Evolutionary conservation across 345 rosid genomes (phyloP).

Genomic region (Dipteronia dyeriana): DNA sequence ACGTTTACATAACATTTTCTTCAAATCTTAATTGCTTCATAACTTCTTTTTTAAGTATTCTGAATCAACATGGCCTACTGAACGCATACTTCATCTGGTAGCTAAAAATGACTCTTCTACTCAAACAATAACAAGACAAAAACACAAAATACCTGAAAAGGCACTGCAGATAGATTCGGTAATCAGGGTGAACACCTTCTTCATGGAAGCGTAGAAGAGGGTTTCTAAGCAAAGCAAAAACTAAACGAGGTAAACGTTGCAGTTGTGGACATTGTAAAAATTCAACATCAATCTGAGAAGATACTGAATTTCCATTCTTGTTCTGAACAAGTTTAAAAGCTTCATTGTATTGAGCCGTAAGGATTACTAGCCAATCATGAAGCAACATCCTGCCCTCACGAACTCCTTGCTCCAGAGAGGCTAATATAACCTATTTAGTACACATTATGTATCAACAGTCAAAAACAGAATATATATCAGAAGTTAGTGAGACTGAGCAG

Average conservation of each 20-base stretch:
- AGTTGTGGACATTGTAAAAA: constrained; percentile 94
- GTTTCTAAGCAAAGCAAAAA: constrained; percentile 91
- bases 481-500: background rate
- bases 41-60: background rate
- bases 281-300: constrained; percentile 74
- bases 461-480: background rate
- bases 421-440: constrained; percentile 66
- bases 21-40: background rate
- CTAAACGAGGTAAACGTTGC: constrained; percentile 80
- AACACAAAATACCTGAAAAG: constrained; percentile 78
- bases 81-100: background rate
- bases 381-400: constrained; percentile 92
- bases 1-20: background rate
- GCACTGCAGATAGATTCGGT: constrained; percentile 88
- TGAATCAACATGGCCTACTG: background rate
- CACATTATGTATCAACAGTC: constrained; percentile 1
- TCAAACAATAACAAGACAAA: background rate
- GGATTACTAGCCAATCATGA: constrained; percentile 97
- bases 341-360: constrained; percentile 81
- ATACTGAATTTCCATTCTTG: constrained; percentile 58
- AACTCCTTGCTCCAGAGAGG: constrained; percentile 88
- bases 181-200: constrained; percentile 99
- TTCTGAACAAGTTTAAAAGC: constrained; percentile 62
- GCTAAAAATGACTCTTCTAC: constrained; percentile 6
- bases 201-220: constrained; percentile 93